phyloP scores from a whole-genome alignment of 257 asterid species.

The Forsythia suspensa region DNA sequence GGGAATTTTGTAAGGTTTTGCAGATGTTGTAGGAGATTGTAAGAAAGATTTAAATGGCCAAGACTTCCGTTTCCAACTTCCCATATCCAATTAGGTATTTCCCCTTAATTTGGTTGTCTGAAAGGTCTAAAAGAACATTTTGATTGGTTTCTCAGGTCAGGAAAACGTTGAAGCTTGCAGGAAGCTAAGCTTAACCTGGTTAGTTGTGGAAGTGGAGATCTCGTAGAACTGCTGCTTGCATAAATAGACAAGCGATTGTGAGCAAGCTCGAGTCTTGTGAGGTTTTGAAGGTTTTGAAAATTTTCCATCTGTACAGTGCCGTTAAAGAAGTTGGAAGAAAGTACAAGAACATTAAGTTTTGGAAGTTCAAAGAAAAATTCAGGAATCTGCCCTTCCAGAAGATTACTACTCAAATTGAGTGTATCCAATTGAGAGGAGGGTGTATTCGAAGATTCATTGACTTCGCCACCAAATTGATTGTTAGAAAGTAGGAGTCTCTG shows the following conservation, averaged over 20 bases:
- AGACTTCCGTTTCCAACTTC: not conserved
- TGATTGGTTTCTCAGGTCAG: not conserved
- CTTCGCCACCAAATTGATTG: conserved; percentile 25
- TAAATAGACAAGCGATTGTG: conserved; percentile 23
- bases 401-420: conserved; percentile 24
- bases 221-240: not conserved
- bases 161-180: conserved; percentile 24
- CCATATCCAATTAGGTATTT: conserved; percentile 38
- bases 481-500: conserved; percentile 14
- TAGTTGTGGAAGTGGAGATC: conserved; percentile 7
- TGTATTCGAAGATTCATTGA: not conserved
- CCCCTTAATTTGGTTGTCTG: conserved; percentile 28
- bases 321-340: conserved; percentile 26
- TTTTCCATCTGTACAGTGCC: conserved; percentile 14
- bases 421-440: conserved; percentile 18
- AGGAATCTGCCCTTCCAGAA: conserved; percentile 26
- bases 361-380: conserved; percentile 14
- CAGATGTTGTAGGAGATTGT: conserved; percentile 5
- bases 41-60: conserved; percentile 6
- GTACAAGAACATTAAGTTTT: conserved; percentile 12
- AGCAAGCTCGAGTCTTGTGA: conserved; percentile 28
- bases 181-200: conserved; percentile 21
- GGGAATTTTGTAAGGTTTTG: conserved; percentile 2
- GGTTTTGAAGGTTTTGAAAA: conserved; percentile 6
- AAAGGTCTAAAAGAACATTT: conserved; percentile 20